Evolutionary conservation across 345 rosid species (phyloP), one percentile per base, ranked within the genome.

Genomic region (Crucihimalaya himalaica): DNA sequence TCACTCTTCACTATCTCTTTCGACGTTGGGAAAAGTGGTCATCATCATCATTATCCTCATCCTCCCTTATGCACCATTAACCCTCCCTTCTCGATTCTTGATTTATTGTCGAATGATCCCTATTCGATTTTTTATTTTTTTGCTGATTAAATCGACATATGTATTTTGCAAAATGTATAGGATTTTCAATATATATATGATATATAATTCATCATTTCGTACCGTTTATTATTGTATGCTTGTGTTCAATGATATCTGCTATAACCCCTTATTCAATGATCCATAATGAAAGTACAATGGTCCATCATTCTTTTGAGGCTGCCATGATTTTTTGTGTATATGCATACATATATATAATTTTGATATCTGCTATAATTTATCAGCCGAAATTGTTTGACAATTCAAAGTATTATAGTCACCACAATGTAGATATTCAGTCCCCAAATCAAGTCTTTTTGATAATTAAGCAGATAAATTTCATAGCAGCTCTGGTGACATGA

Each of bases 21-120:
- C 35, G 63, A 72, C 55, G 59, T 72, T 63, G 63, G 70, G 37
- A 53, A 53, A 37, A 23, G 70, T 21, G 63, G 28, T 34, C 75
- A 50, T 54, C 70, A 63, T 63, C 52, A 42, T 42, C 39, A n/a
- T 55, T 29, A 28, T 31, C 47, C 48, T 25, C 46, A 20, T 59
- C 62, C 3, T 48, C n/a, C 42, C n/a, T 70, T 47, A 12, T 61
- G 67, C 74, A 59, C 68, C 62, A 50, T 48, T 48, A 19, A 18
- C 7, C n/a, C 5, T 28, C 51, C 29, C 15, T 14, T 27, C 21
- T 28, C 39, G 23, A 31, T 63, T 15, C 21, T 40, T 61, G 21
- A 23, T 61, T 4, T 18, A 57, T 35, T 31, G 16, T 35, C 12
- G 16, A 5, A 35, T 6, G 37, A 4, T 4, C 11, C 11, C 59